Evolutionary conservation across 2,329 filamentous ascomycete genomes (phyloP).

Genomic region (Colletotrichum spinosum): DNA sequence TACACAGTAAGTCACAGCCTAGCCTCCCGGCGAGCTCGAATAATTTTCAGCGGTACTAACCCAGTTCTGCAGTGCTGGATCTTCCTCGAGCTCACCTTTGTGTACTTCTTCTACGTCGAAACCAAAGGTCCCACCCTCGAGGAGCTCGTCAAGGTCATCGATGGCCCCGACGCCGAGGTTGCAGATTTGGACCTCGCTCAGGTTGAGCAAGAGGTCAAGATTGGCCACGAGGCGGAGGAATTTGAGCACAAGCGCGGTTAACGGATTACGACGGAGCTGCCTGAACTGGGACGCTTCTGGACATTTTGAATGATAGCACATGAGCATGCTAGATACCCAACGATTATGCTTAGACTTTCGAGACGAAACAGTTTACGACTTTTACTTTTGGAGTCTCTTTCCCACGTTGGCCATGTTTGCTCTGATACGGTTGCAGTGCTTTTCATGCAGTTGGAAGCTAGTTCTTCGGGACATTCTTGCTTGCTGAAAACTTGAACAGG

Average conservation of each 20-base stretch:
- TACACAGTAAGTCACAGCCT: constrained; percentile 57
- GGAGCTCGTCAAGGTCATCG: constrained; percentile 75
- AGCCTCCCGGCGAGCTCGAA: not conserved
- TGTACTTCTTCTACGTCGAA: constrained; percentile 70
- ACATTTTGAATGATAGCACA: constrained; percentile 10
- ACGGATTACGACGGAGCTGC: not conserved
- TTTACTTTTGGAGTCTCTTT: too few species aligned
- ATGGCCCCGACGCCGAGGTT: constrained; percentile 67
- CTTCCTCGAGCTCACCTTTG: constrained; percentile 64
- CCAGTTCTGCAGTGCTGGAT: constrained; percentile 55
- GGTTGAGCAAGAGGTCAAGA: constrained; percentile 55
- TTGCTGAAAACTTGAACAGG: too few species aligned
- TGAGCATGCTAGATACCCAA: constrained; percentile 30
- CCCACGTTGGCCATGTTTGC: too few species aligned
- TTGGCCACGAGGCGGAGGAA: constrained; percentile 34
- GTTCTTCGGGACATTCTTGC: too few species aligned
- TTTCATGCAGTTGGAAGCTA: too few species aligned
- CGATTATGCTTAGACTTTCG: too few species aligned
- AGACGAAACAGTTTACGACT: too few species aligned
- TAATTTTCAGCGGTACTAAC: not conserved
- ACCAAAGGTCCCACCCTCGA: constrained; percentile 74
- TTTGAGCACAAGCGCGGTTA: constrained; percentile 34
- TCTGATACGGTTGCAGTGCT: too few species aligned
- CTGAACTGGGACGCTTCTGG: not conserved
- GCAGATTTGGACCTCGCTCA: constrained; percentile 58